Evolutionary conservation across 2,329 filamentous ascomycete genomes (phyloP).

Genomic region (Sclerotinia nivalis): DNA sequence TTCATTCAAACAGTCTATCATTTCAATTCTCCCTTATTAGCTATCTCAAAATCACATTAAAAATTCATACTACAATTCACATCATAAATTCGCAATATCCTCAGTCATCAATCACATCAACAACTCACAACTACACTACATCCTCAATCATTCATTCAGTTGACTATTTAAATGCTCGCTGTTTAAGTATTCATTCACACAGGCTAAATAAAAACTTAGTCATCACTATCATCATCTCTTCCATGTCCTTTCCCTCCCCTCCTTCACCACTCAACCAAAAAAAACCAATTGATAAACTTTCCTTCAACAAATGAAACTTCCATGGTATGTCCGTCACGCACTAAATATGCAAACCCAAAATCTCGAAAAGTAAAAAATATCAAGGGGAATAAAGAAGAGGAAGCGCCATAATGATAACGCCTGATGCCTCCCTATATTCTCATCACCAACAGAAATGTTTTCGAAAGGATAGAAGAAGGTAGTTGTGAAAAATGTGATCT

Average conservation of each 20-base stretch:
- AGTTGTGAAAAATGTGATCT: slow-evolving; percentile 24
- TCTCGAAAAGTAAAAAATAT: slow-evolving; percentile 21
- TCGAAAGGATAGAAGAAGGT: slow-evolving; percentile 25
- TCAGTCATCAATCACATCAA: not conserved
- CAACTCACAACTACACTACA: not conserved
- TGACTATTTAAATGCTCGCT: not conserved
- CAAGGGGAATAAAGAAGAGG: slow-evolving; percentile 12
- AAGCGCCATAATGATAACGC: slow-evolving; percentile 31
- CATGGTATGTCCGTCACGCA: slow-evolving; percentile 34
- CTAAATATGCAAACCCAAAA: slow-evolving; percentile 31
- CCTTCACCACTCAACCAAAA: slow-evolving; percentile 21
- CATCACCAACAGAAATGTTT: slow-evolving; percentile 25
- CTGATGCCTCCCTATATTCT: slow-evolving; percentile 31
- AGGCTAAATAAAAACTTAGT: slow-evolving; percentile 13
- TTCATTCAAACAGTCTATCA: no score
- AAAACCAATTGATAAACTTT: slow-evolving; percentile 13
- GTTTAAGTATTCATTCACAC: slow-evolving; percentile 15
- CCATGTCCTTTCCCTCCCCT: not conserved
- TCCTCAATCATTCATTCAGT: not conserved
- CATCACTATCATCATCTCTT: slow-evolving; percentile 15
- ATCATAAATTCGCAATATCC: not conserved
- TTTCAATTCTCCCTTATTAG: no score
- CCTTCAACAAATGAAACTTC: slow-evolving; percentile 28
- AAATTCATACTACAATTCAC: no score
- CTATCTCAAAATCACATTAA: no score